Evolutionary conservation across 2,329 filamentous ascomycete species (phyloP).

Genomic region (Trichoderma aggressivum): DNA sequence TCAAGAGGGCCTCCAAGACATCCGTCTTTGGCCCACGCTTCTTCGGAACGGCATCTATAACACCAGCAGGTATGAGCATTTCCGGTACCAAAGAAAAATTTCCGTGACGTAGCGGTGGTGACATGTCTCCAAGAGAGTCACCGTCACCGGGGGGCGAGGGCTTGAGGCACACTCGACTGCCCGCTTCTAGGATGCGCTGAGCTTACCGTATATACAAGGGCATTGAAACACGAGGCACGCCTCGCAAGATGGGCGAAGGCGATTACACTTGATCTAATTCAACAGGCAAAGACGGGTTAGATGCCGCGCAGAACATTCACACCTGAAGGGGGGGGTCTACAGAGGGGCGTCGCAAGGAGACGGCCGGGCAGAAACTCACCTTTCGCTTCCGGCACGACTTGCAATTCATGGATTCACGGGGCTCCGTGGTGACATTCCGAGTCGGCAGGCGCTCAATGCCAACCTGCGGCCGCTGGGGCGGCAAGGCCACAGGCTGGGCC

Average conservation of each 20-base stretch:
- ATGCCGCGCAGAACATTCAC: neutral
- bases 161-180: neutral
- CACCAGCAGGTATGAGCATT: neutral
- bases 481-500: constrained; percentile 53
- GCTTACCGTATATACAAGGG: constrained; percentile 79
- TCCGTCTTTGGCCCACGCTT: constrained; percentile 89
- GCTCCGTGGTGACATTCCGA: constrained; percentile 68
- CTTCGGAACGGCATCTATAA: constrained; percentile 73
- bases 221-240: constrained; percentile 88
- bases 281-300: neutral
- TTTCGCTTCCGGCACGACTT: constrained; percentile 91
- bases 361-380: constrained; percentile 46
- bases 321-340: neutral
- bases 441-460: constrained; percentile 76
- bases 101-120: neutral
- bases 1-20: constrained; percentile 77
- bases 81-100: neutral
- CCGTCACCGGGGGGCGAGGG: neutral
- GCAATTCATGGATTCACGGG: constrained; percentile 91
- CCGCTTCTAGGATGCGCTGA: neutral
- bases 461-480: constrained; percentile 71
- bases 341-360: neutral
- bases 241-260: constrained; percentile 78
- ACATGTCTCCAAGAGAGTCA: neutral
- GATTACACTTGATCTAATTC: constrained; percentile 83